These are phyloP conservation scores for Pseudogymnoascus sp. DNA, from an alignment of 2,329 filamentous ascomycete genomes.

Conservation along the genomic window DNA sequence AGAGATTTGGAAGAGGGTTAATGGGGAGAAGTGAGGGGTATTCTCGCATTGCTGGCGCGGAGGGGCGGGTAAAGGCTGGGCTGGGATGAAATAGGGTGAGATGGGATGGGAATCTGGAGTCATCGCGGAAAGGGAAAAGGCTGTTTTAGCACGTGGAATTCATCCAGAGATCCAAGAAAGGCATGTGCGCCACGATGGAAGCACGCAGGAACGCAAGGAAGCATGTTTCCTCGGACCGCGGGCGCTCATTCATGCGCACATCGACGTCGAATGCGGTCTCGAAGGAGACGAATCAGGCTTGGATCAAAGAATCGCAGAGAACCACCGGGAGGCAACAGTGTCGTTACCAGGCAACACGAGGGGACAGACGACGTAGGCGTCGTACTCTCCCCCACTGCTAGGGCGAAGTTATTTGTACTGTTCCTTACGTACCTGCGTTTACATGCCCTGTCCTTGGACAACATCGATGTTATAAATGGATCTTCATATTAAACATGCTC, in stretches of 20 bases:
- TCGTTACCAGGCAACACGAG: background rate
- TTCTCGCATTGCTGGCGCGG: background rate
- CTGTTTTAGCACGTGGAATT: background rate
- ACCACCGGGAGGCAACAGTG: background rate
- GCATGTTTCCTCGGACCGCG: slow-evolving; percentile 1
- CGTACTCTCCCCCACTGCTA: background rate
- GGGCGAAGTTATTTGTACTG: background rate
- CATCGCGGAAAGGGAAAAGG: background rate
- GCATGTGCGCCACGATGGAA: background rate
- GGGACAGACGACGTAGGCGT: background rate
- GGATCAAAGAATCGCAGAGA: background rate
- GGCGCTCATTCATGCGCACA: background rate
- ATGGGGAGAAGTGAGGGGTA: slow-evolving; percentile 38
- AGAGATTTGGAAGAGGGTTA: slow-evolving; percentile 56
- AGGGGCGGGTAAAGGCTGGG: background rate
- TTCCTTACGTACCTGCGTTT: slow-evolving; percentile 5
- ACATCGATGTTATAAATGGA: slow-evolving; percentile 1
- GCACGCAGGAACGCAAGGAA: background rate
- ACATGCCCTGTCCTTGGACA: slow-evolving; percentile 2
- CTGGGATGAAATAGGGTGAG: background rate
- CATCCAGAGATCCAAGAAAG: background rate
- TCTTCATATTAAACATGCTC: slow-evolving; percentile 5
- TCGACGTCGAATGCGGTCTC: background rate
- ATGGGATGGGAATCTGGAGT: background rate
- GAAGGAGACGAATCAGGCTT: background rate